phyloP scores from a whole-genome alignment of 2,329 filamentous ascomycete species.

The Penicillium sclerotigenum region DNA sequence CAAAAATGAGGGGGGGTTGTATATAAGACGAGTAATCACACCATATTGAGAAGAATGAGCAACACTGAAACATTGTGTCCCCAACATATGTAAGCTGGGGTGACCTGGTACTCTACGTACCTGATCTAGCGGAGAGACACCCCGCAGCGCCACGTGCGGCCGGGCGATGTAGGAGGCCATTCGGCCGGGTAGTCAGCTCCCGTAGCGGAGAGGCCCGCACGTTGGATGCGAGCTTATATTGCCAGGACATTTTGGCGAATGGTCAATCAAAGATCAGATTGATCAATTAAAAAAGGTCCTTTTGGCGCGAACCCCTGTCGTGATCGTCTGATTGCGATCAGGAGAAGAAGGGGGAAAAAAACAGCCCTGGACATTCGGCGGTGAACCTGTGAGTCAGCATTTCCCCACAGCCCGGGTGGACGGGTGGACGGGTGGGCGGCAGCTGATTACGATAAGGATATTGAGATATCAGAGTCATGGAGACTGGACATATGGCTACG shows the following conservation, averaged over 20 bases:
- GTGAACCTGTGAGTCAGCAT: conserved; percentile 25
- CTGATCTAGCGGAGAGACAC: conserved; percentile 25
- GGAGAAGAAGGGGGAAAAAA: conserved; percentile 11
- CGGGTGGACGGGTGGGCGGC: too few relatives aligned
- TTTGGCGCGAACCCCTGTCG: neutral
- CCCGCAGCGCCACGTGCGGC: conserved; percentile 18
- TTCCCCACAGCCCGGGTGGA: conserved; percentile 13
- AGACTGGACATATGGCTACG: neutral
- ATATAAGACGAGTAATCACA: neutral
- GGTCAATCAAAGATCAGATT: neutral
- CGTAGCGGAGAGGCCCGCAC: conserved; percentile 33
- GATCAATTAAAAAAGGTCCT: conserved; percentile 5
- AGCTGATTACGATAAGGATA: conserved; percentile 1
- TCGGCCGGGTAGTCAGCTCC: conserved; percentile 30
- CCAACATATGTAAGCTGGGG: conserved; percentile 14
- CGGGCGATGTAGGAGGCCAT: conserved; percentile 27
- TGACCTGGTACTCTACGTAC: conserved; percentile 22
- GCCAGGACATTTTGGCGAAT: conserved; percentile 28
- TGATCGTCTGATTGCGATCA: conserved; percentile 4
- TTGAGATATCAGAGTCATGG: neutral
- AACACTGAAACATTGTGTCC: neutral
- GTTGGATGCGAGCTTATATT: conserved; percentile 29
- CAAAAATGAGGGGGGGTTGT: neutral
- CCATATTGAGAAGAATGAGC: neutral
- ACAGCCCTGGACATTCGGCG: conserved; percentile 16